Conservation (phyloP, 306 rosid species). For the Fragaria vesca region DNA sequence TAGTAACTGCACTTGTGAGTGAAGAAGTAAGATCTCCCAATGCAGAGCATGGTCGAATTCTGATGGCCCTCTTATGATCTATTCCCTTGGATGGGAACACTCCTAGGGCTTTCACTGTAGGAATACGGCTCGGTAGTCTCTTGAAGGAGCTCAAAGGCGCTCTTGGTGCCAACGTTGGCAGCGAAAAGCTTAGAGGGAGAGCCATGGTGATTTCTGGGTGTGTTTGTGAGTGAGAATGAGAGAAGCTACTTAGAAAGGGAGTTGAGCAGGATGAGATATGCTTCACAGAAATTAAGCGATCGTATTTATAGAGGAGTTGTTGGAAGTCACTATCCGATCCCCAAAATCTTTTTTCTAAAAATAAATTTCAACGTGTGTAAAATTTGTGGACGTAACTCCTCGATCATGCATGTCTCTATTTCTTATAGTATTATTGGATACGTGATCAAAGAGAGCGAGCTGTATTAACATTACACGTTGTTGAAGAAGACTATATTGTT, state of each 20-base stretch:
- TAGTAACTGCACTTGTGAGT: neutral
- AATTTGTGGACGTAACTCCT: too few relatives aligned
- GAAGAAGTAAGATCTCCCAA: neutral
- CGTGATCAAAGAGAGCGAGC: too few relatives aligned
- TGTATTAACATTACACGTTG: too few relatives aligned
- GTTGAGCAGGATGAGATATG: neutral
- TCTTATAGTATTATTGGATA: too few relatives aligned
- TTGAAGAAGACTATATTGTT: too few relatives aligned
- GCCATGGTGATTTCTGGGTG: neutral
- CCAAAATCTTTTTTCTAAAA: too few relatives aligned
- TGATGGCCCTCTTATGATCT: neutral
- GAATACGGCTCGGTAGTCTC: neutral
- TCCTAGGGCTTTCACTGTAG: neutral
- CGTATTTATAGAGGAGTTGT: neutral
- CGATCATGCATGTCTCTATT: too few relatives aligned
- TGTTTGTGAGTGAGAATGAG: neutral
- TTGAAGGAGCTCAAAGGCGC: neutral
- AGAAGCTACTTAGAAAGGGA: neutral
- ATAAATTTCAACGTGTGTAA: too few relatives aligned
- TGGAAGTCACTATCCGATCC: neutral
- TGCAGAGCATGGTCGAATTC: neutral
- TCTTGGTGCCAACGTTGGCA: neutral
- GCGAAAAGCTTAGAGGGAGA: neutral
- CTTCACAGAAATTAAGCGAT: neutral
- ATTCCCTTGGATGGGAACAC: slow-evolving; percentile 2